phyloP scores from a whole-genome alignment of 2,329 filamentous ascomycete genomes.

The Calonectria pteridis region DNA sequence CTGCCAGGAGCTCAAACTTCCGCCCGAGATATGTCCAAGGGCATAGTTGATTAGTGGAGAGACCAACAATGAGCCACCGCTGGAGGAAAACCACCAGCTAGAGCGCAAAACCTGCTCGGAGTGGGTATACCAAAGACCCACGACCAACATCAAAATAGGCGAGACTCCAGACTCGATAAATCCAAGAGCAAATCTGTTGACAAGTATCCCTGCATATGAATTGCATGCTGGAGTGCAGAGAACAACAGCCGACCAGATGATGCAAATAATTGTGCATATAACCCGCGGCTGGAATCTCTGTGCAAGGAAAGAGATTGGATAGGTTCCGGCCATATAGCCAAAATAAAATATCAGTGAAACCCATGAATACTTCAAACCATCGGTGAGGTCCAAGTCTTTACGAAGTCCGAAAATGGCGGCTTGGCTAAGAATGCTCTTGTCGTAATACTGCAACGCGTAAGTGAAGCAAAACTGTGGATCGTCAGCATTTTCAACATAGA shows the following conservation, averaged over 20 bases:
- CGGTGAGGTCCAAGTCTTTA: conserved; percentile 43
- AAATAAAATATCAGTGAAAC: conserved; percentile 50
- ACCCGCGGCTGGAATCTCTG: conserved; percentile 44
- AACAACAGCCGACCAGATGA: conserved; percentile 48
- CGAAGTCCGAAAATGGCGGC: conserved; percentile 48
- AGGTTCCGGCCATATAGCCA: conserved; percentile 47
- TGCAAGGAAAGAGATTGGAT: conserved; percentile 47
- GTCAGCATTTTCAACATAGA: not conserved
- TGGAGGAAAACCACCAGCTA: conserved; percentile 53
- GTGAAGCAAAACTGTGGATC: conserved; percentile 41
- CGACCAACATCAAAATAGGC: conserved; percentile 52
- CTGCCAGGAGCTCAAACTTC: conserved; percentile 46
- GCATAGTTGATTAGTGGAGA: conserved; percentile 51
- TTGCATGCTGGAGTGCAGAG: conserved; percentile 49
- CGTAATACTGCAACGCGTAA: conserved; percentile 49
- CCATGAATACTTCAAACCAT: conserved; percentile 45
- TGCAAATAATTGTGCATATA: conserved; percentile 46
- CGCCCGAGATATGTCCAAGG: conserved; percentile 47
- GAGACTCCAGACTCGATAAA: conserved; percentile 49
- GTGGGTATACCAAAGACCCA: conserved; percentile 55
- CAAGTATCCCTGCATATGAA: conserved; percentile 48
- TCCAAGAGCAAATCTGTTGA: conserved; percentile 52
- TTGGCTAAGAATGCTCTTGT: conserved; percentile 41
- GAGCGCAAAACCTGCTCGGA: conserved; percentile 52
- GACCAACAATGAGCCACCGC: conserved; percentile 51